Base-by-base conservation (phyloP, 805 yeast genomes). In the Metschnikowia proteae region DNA sequence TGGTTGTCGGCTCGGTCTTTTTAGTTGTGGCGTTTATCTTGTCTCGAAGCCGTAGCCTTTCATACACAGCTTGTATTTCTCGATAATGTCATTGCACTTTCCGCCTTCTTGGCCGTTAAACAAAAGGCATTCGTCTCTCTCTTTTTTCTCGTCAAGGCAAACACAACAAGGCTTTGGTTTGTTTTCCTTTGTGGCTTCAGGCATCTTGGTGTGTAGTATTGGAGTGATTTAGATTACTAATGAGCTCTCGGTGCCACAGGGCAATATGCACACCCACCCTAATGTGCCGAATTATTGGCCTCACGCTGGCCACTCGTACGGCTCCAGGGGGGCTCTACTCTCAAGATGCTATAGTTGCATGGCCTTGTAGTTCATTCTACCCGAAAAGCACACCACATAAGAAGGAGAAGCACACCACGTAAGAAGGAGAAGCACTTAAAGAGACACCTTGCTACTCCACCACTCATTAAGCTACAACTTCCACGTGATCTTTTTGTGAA, bases 151-250 rank as follows among this genome's bases (percentile, higher is more conserved):
- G 31, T 86, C 86, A 58, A 84, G 79, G 68, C 98, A 94, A 23
- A 92, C 98, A 63, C 98, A 92, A 70, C 99, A 92, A 50, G 99
- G 97, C 71, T 91, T 92, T 55, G 96, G 96, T 63, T 88, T 84
- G 34, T 68, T 33, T 45, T 60, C 60, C 47, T 63, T 43, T 37
- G 50, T 32, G 22, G 50, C 50, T 46, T 49, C 47, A 25, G 52
- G 26, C 55, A 51, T 50, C 38, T 33, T 13, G 17, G 26, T 13
- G 17, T 23, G 43, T 40, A 25, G 36, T 40, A 31, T 9, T 25
- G 28, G 10, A n/a, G 43, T n/a, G 32, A 13, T 38, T 10, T 8
- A 11, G 22, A 31, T 40, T 40, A 40, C 36, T 40, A 40, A 40
- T 40, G 34, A 22, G 43, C 43, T 29, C 31, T 38, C 32, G 10